These are phyloP conservation scores for Aspergillus sparsus DNA, from an alignment of 495 filamentous ascomycete species.

Conservation along the genomic window DNA sequence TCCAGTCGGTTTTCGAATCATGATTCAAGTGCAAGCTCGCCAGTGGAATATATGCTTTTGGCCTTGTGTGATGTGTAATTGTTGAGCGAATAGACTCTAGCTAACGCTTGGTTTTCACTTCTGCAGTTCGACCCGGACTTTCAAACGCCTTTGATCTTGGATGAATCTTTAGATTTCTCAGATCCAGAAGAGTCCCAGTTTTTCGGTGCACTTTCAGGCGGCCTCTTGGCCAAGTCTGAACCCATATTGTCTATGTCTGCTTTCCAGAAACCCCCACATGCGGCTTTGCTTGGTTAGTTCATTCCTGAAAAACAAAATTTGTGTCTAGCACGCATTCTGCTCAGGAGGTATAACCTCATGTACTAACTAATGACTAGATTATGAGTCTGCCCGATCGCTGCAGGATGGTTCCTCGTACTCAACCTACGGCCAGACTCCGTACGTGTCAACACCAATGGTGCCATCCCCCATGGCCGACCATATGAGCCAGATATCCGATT, in stretches of 20 bases:
- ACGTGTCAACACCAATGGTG: conserved; percentile 47
- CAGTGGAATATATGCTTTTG: neutral
- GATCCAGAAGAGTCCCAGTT: conserved; percentile 52
- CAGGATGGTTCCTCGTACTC: conserved; percentile 49
- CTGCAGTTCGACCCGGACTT: conserved; percentile 47
- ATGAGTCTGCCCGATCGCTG: conserved; percentile 46
- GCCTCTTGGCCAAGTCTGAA: conserved; percentile 56
- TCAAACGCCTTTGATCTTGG: conserved; percentile 55
- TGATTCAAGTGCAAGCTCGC: conserved; percentile 20
- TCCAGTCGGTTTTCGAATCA: conserved; percentile 22
- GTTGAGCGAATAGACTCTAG: conserved; percentile 19
- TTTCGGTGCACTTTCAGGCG: conserved; percentile 49
- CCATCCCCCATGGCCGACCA: conserved; percentile 50
- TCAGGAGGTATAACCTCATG: neutral
- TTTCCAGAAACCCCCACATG: conserved; percentile 47
- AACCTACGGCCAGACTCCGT: conserved; percentile 45
- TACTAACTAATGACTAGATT: conserved; percentile 34
- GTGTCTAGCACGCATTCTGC: neutral
- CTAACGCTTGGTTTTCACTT: conserved; percentile 26
- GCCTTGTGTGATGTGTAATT: conserved; percentile 5
- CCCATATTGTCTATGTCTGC: conserved; percentile 56
- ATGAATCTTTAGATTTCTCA: conserved; percentile 55
- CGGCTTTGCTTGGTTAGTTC: conserved; percentile 45
- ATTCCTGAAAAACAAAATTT: neutral
- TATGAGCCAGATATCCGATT: conserved; percentile 47